A percentile compares a stretch with the other conserved stretches of the same genome.
phyloP scores from a whole-genome alignment of 208 protist species.

The Trypanosomatidae sp. region DNA sequence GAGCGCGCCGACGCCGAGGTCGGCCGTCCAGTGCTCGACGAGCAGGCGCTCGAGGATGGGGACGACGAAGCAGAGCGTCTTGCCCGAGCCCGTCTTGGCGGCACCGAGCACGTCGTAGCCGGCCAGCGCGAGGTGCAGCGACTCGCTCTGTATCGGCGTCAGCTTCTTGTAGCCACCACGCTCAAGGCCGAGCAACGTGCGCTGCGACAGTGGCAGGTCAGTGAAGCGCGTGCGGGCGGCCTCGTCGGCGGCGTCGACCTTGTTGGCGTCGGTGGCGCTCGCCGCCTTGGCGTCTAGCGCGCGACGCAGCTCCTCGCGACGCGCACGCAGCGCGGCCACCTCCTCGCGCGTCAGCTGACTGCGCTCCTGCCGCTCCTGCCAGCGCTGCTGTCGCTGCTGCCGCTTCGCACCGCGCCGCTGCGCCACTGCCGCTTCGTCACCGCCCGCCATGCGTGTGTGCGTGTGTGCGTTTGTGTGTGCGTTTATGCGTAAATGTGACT shows the following conservation, averaged over 20 bases:
- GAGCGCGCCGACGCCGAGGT: constrained; percentile 95
- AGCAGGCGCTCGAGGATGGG: constrained; percentile 93
- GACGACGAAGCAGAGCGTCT: constrained; percentile 98
- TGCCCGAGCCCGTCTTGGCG: constrained; percentile 97
- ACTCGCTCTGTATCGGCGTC: constrained; percentile 94
- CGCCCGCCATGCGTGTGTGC: too few relatives aligned
- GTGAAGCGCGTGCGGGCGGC: constrained; percentile 49
- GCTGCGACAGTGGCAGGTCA: constrained; percentile 86
- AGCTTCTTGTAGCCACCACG: constrained; percentile 86
- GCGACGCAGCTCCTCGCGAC: constrained; percentile 25
- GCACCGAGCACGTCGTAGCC: constrained; percentile 97
- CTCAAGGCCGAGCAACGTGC: constrained; percentile 85
- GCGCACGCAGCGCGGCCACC: constrained; percentile 29
- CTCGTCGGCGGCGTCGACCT: constrained; percentile 11
- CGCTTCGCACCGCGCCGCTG: constrained; percentile 28
- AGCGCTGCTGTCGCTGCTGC: constrained; percentile 37
- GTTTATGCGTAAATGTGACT: too few relatives aligned
- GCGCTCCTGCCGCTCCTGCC: constrained; percentile 73
- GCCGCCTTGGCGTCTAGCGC: constrained; percentile 23
- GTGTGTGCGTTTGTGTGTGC: too few relatives aligned
- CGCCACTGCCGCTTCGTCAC: too few relatives aligned
- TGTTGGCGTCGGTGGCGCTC: constrained; percentile 28
- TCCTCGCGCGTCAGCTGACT: constrained; percentile 54
- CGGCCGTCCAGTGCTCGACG: constrained; percentile 70
- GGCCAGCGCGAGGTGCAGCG: constrained; percentile 90